These are phyloP conservation scores for Leccinum subtestaceum DNA, from an alignment of 768 basidiomycete genomes.

Conservation along the genomic window DNA sequence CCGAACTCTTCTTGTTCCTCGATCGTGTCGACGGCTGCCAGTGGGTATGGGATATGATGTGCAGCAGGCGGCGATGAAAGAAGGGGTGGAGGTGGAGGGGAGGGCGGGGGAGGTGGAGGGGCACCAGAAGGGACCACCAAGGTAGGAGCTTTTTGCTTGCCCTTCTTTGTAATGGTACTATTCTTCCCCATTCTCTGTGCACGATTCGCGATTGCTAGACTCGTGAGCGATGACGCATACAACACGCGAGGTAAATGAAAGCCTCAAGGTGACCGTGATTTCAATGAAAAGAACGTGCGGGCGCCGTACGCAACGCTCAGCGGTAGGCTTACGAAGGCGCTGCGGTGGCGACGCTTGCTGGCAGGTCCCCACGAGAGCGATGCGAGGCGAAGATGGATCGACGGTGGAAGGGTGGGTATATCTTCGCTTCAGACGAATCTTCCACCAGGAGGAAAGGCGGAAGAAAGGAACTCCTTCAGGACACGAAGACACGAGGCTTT, in stretches of 20 bases:
- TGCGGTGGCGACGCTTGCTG: not conserved
- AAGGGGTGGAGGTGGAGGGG: conserved; percentile 9
- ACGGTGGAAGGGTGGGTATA: not conserved
- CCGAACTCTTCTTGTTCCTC: conserved; percentile 26
- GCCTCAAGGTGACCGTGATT: conserved; percentile 21
- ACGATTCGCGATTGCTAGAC: conserved; percentile 17
- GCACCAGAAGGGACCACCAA: conserved; percentile 2
- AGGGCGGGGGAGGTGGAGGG: conserved; percentile 12
- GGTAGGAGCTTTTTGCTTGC: conserved; percentile 31
- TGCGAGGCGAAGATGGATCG: conserved; percentile 7
- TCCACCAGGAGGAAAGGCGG: conserved; percentile 2
- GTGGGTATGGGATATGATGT: conserved; percentile 22
- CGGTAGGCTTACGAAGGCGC: conserved; percentile 13
- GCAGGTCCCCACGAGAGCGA: not conserved
- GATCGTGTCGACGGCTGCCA: conserved; percentile 22
- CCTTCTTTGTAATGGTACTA: conserved; percentile 27
- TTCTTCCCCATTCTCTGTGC: conserved; percentile 29
- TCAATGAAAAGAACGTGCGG: conserved; percentile 9
- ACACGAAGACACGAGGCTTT: conserved; percentile 18
- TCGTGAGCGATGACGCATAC: conserved; percentile 27
- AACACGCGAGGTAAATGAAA: conserved; percentile 31
- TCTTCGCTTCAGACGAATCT: conserved; percentile 4
- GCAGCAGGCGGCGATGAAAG: conserved; percentile 25
- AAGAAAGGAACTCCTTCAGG: conserved; percentile 8
- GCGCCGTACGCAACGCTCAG: conserved; percentile 5